Evolutionary conservation across 345 rosid genomes (phyloP).

Genomic region (Salix exigua): DNA sequence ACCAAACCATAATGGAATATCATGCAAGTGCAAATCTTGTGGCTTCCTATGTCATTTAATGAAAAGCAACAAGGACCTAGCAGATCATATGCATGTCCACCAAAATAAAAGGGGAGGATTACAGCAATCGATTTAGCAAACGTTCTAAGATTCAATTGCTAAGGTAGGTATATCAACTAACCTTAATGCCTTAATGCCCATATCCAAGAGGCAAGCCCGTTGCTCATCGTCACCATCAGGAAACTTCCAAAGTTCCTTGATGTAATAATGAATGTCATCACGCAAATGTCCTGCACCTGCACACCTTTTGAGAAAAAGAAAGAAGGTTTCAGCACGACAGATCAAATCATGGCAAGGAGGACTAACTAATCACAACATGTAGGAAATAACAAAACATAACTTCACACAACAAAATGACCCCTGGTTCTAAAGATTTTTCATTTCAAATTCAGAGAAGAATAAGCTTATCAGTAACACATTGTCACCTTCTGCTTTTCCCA

Average conservation of each 20-base stretch:
- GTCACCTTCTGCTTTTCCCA: background rate
- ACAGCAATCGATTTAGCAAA: background rate
- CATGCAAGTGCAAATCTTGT: background rate
- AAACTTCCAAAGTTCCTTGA: slow-evolving; percentile 54
- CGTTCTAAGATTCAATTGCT: slow-evolving; percentile 1
- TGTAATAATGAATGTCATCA: slow-evolving; percentile 69
- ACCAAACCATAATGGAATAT: background rate
- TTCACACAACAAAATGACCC: background rate
- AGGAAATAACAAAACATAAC: background rate
- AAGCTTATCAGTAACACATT: background rate
- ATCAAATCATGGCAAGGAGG: background rate
- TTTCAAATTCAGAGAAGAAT: background rate
- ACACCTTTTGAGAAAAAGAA: slow-evolving; percentile 46
- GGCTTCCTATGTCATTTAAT: background rate
- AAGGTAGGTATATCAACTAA: slow-evolving; percentile 24
- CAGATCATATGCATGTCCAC: background rate
- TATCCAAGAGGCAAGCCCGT: slow-evolving; percentile 60
- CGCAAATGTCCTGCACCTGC: slow-evolving; percentile 90
- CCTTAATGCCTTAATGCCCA: slow-evolving; percentile 91
- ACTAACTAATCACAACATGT: background rate
- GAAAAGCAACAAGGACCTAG: background rate
- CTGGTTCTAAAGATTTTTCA: background rate
- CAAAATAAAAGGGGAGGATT: background rate
- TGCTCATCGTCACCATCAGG: slow-evolving; percentile 54
- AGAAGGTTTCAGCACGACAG: slow-evolving; percentile 15